Evolutionary conservation across 2,329 filamentous ascomycete genomes (phyloP).

Genomic region (Chrysoporthe austroafricana): DNA sequence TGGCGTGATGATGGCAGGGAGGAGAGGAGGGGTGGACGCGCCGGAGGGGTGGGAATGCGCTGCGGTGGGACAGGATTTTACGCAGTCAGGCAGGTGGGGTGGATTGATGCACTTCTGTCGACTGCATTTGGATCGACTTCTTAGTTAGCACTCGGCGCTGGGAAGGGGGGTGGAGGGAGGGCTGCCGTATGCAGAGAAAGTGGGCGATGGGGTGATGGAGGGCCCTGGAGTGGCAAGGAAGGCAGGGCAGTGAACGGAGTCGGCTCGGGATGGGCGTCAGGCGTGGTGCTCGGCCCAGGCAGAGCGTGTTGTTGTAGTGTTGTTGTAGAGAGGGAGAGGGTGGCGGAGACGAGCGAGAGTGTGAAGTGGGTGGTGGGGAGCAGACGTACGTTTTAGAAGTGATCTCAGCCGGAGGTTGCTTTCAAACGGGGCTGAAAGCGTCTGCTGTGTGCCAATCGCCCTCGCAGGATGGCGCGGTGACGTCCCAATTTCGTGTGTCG

Average conservation of each 20-base stretch:
- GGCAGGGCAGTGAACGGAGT: slow-evolving; percentile 10
- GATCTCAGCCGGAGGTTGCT: slow-evolving; percentile 30
- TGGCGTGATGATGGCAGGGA: slow-evolving; percentile 28
- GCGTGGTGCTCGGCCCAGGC: slow-evolving; percentile 7
- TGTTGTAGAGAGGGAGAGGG: not conserved
- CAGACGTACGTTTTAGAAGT: slow-evolving; percentile 30
- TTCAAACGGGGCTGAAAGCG: slow-evolving; percentile 26
- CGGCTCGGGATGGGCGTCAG: not conserved
- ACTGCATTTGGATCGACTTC: slow-evolving; percentile 5
- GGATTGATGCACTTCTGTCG: slow-evolving; percentile 29
- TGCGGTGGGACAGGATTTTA: slow-evolving; percentile 28
- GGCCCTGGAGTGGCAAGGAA: not conserved
- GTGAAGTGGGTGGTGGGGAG: not conserved
- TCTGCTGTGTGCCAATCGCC: slow-evolving; percentile 24
- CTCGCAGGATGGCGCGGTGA: slow-evolving; percentile 14
- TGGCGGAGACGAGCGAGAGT: slow-evolving; percentile 11
- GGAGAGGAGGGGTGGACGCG: slow-evolving; percentile 29
- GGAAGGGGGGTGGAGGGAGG: not conserved
- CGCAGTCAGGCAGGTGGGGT: slow-evolving; percentile 30
- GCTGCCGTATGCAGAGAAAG: not conserved
- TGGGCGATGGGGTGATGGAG: not conserved
- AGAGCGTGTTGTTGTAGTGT: not conserved
- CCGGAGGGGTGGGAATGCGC: slow-evolving; percentile 30
- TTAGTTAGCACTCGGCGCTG: not conserved
- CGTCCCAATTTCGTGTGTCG: slow-evolving; percentile 8